Base-by-base conservation (phyloP, 2,329 filamentous ascomycete species). In the Fusarium begoniae region DNA sequence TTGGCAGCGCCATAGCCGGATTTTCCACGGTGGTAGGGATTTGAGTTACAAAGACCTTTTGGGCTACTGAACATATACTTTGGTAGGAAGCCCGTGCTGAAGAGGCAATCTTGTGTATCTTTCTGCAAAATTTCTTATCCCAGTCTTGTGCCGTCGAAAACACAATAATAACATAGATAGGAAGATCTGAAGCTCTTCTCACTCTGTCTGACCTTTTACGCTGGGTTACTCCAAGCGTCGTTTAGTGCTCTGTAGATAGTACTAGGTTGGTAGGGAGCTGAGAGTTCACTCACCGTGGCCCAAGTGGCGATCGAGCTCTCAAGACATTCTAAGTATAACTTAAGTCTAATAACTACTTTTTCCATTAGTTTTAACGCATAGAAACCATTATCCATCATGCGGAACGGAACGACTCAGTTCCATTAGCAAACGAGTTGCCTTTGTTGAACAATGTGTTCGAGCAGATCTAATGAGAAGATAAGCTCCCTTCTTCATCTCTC, bases 1-100 rank as follows among this genome's bases (percentile, higher is more conserved):
- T 50, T 5, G 9, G 7, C 4, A 2, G n/a, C 10, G 8, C 4
- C 12, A 6, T 22, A 8, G 0, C 12, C 4, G 3, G 6, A 13
- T n/a, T 4, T n/a, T 35, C 15, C 48, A 24, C 8, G 6, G 6
- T 5, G 15, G 5, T 15, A 24, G 6, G 22, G 10, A 6, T 11
- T 20, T 6, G 14, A 18, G 10, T 24, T 15, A 5, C 4, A 5
- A n/a, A 18, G 15, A 5, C 15, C 4, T 13, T 11, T 18, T 24
- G 6, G 8, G 15, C 22, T 14, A n/a, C 47, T n/a, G 11, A 18
- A n/a, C 6, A 18, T 18, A 10, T 24, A 18, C 15, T 18, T 11
- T 7, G 4, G 22, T 18, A 1, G 15, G 11, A 18, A 50, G 28
- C 6, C 13, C 11, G 13, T 24, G 28, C 15, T 50, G 11, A 17